phyloP scores from a whole-genome alignment of 176 grass and related monocot species.

The Aegilops umbellulata region DNA sequence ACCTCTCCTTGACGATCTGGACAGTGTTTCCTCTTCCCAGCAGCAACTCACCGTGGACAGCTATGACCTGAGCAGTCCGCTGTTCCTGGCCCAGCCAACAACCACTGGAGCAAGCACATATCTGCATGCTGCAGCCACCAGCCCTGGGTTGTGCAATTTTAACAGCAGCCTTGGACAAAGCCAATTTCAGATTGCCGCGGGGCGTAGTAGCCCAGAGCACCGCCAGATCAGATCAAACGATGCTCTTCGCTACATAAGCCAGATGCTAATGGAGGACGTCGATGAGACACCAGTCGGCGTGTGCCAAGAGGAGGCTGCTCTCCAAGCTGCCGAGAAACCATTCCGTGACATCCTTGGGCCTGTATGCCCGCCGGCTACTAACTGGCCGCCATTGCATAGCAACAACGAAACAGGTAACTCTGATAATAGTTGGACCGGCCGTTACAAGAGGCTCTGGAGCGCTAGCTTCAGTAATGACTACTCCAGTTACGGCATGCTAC shows the following conservation, averaged over 20 bases:
- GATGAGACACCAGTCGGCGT: constrained; percentile 14
- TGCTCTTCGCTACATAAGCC: constrained; percentile 34
- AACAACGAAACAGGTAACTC: background rate
- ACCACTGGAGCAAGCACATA: background rate
- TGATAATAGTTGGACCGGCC: background rate
- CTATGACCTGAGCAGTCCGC: background rate
- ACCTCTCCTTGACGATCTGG: background rate
- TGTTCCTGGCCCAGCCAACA: background rate
- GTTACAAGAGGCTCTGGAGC: background rate
- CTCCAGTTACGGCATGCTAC: background rate
- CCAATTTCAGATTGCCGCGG: background rate
- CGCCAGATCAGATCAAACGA: constrained; percentile 27
- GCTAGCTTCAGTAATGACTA: background rate
- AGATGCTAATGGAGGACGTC: constrained; percentile 36
- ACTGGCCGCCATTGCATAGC: background rate
- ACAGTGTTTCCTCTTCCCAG: background rate
- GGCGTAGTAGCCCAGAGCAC: constrained; percentile 1
- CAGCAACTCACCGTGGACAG: background rate
- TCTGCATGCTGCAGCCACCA: background rate
- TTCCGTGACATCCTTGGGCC: constrained; percentile 46
- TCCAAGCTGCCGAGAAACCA: constrained; percentile 38
- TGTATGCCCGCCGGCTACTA: background rate
- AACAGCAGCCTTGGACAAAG: background rate
- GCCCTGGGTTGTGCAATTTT: background rate
- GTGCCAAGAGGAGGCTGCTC: constrained; percentile 24